Conservation (phyloP, 1,284 basidiomycete genomes). For the Inonotus obliquus region DNA sequence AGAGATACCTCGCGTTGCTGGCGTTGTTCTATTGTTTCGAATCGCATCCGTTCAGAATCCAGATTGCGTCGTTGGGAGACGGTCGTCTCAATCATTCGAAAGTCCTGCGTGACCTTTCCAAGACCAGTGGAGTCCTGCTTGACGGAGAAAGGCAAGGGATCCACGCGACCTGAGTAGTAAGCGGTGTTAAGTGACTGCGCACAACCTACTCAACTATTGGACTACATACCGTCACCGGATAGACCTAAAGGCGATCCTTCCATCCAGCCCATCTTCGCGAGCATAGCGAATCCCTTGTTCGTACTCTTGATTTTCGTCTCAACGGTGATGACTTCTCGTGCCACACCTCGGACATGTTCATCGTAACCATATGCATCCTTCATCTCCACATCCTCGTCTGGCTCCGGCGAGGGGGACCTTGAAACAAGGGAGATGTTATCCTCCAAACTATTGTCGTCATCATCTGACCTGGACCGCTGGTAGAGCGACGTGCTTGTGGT, state of each 20-base stretch:
- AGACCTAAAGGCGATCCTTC: conserved; percentile 73
- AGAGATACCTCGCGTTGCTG: conserved; percentile 56
- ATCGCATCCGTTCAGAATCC: conserved; percentile 72
- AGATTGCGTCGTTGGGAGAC: conserved; percentile 73
- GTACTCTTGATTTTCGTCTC: conserved; percentile 71
- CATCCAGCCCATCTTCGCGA: conserved; percentile 75
- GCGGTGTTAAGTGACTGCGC: not conserved
- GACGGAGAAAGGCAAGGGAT: conserved; percentile 74
- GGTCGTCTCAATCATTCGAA: conserved; percentile 75
- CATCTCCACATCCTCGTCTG: conserved; percentile 49
- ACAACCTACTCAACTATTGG: conserved; percentile 8
- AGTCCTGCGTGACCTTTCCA: conserved; percentile 71
- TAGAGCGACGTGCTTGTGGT: conserved; percentile 37
- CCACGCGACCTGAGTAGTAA: conserved; percentile 55
- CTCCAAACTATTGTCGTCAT: conserved; percentile 43
- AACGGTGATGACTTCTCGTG: conserved; percentile 65
- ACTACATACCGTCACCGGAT: conserved; percentile 58
- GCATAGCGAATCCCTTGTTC: conserved; percentile 76
- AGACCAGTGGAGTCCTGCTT: conserved; percentile 74
- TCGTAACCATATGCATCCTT: conserved; percentile 50
- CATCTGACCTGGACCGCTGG: conserved; percentile 48
- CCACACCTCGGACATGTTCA: conserved; percentile 47
- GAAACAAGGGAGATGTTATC: conserved; percentile 69
- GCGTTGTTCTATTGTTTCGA: conserved; percentile 73
- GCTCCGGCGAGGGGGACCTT: conserved; percentile 58